A percentile compares a stretch with the other conserved stretches of the same genome.
These are phyloP conservation scores for Pseudofabraea citricarpa DNA, from an alignment of 2,329 filamentous ascomycete species.

Conservation along the genomic window DNA sequence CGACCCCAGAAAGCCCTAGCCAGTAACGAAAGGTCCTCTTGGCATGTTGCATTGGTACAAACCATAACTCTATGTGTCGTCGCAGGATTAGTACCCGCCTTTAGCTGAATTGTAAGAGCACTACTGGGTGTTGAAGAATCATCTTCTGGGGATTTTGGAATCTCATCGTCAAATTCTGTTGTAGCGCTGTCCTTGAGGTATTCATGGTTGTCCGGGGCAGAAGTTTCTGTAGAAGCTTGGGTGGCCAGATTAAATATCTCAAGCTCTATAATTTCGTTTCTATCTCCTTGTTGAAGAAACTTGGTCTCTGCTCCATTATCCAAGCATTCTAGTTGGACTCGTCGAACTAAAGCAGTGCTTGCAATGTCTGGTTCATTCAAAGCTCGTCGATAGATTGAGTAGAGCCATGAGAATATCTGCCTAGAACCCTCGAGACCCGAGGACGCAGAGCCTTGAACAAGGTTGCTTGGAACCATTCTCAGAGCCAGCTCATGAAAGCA, in stretches of 20 bases:
- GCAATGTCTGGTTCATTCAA: background rate
- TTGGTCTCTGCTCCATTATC: background rate
- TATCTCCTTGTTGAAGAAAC: background rate
- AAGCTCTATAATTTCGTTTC: background rate
- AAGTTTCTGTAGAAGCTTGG: background rate
- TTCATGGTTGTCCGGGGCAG: background rate
- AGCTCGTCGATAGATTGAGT: background rate
- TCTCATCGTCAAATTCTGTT: background rate
- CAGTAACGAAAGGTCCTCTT: background rate
- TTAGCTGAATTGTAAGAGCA: background rate
- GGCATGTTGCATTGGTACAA: background rate
- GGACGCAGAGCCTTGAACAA: background rate
- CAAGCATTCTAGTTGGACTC: background rate
- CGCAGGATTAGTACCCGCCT: background rate
- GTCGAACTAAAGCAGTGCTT: background rate
- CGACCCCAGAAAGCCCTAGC: background rate
- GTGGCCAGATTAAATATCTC: background rate
- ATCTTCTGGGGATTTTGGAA: background rate
- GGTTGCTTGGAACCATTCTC: background rate
- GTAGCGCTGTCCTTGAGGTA: background rate
- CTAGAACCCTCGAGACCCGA: background rate
- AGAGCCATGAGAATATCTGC: constrained; percentile 1
- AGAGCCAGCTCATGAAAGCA: background rate
- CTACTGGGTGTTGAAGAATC: background rate
- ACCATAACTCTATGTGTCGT: background rate